Evolutionary conservation across 495 filamentous ascomycete species (phyloP).

Genomic region (Aspergillus indologenus): DNA sequence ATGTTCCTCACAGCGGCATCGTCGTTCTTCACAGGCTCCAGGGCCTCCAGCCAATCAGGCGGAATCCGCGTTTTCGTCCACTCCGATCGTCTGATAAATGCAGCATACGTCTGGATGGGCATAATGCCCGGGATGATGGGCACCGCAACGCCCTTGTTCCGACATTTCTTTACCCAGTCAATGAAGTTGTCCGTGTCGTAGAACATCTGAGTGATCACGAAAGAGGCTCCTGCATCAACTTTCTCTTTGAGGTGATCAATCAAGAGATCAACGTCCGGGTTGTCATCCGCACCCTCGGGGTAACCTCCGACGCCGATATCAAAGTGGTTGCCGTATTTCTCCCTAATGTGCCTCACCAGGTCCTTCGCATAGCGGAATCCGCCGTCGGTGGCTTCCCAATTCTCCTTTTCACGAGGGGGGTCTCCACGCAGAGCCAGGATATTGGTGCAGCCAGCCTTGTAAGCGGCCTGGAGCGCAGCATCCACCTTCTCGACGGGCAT

Average conservation of each 20-base stretch:
- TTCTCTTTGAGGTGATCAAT: slow-evolving; percentile 97
- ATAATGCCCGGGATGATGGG: slow-evolving; percentile 98
- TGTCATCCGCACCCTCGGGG: slow-evolving; percentile 93
- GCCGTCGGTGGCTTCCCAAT: slow-evolving; percentile 81
- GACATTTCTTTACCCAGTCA: slow-evolving; percentile 80
- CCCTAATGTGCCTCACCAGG: slow-evolving; percentile 86
- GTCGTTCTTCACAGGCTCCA: slow-evolving; percentile 96
- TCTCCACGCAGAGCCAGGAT: slow-evolving; percentile 94
- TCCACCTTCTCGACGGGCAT: slow-evolving; percentile 93
- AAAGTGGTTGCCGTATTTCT: slow-evolving; percentile 90
- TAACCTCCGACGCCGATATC: slow-evolving; percentile 98
- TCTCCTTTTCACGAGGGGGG: slow-evolving; percentile 89
- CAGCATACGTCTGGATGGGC: slow-evolving; percentile 94
- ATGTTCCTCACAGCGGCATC: slow-evolving; percentile 89
- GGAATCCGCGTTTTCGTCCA: slow-evolving; percentile 86
- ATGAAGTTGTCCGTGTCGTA: slow-evolving; percentile 96
- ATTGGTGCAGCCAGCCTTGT: slow-evolving; percentile 95
- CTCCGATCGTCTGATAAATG: slow-evolving; percentile 82
- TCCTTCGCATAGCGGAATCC: slow-evolving; percentile 93
- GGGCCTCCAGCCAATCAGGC: slow-evolving; percentile 68
- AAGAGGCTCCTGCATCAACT: slow-evolving; percentile 88
- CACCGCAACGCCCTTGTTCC: slow-evolving; percentile 77
- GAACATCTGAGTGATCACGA: slow-evolving; percentile 99
- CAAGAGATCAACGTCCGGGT: slow-evolving; percentile 75
- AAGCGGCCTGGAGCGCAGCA: slow-evolving; percentile 79